Conservation (phyloP, 108 stramenopile species). For the Hondaea fermentalgiana region DNA sequence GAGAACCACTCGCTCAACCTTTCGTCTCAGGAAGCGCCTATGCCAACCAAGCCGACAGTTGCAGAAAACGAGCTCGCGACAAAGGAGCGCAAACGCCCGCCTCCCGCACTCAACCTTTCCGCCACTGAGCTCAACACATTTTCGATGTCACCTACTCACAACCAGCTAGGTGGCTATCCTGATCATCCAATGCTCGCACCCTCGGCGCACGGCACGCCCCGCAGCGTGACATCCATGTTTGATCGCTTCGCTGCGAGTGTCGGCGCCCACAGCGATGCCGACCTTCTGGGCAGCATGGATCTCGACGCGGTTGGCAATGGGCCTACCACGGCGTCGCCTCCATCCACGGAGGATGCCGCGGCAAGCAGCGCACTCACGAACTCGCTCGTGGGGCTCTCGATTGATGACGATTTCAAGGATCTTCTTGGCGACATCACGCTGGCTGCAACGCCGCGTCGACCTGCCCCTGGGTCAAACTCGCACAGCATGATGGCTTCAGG, state of each 20-base stretch:
- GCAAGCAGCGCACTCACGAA: neutral
- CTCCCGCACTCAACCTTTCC: neutral
- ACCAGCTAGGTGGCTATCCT: neutral
- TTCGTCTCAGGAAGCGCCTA: neutral
- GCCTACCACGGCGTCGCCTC: too few relatives aligned
- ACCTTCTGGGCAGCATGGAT: neutral
- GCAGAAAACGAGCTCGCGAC: too few relatives aligned
- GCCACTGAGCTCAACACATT: neutral
- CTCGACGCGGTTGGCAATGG: too few relatives aligned
- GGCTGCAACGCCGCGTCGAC: neutral
- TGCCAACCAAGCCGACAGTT: too few relatives aligned
- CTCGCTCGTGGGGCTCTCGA: neutral
- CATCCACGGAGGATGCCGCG: neutral
- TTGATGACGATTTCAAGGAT: constrained; percentile 11
- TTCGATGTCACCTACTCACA: neutral
- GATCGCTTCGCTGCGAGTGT: neutral
- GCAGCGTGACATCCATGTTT: neutral
- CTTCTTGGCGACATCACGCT: neutral
- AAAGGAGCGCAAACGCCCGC: neutral
- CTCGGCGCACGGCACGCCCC: neutral
- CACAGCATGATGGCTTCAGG: neutral
- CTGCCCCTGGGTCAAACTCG: neutral
- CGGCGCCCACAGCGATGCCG: neutral
- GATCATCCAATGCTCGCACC: neutral
- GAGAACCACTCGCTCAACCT: neutral